These are phyloP conservation scores for Osmanthus fragrans DNA, from an alignment of 257 asterid species.

Conservation along the genomic window DNA sequence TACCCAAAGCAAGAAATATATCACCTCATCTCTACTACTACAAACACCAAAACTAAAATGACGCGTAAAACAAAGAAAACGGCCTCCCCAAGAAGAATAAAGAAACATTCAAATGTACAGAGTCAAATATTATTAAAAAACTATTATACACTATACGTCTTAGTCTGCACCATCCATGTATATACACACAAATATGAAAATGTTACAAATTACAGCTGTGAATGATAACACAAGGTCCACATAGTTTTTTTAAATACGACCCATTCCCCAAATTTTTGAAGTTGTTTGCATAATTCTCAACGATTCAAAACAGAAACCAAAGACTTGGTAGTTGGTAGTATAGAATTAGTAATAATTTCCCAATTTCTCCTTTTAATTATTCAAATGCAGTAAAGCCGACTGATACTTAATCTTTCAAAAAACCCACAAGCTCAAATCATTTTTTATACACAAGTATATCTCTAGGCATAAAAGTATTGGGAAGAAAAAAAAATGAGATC, in stretches of 20 bases:
- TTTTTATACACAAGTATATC: not conserved
- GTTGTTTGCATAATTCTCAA: constrained; percentile 5
- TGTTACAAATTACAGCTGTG: constrained; percentile 32
- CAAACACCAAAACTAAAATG: not conserved
- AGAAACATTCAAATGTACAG: constrained; percentile 36
- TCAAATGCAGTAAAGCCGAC: constrained; percentile 19
- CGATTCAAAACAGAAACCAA: constrained; percentile 6
- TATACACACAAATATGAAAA: constrained; percentile 11
- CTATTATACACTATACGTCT: not conserved
- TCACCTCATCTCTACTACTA: constrained; percentile 16
- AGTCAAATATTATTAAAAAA: constrained; percentile 5
- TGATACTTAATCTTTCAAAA: constrained; percentile 6
- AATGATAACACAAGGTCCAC: constrained; percentile 23
- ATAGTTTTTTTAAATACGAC: constrained; percentile 3
- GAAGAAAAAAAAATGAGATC: constrained; percentile 24
- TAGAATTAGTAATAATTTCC: not conserved
- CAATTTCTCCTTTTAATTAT: constrained; percentile 1
- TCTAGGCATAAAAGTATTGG: not conserved
- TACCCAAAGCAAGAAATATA: constrained; percentile 13
- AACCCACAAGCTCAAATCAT: constrained; percentile 11
- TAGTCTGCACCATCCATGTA: not conserved
- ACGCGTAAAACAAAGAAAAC: constrained; percentile 18
- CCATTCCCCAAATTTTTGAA: not conserved
- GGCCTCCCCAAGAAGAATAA: constrained; percentile 39
- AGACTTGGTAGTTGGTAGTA: constrained; percentile 23